Evolutionary conservation across 805 yeast genomes (phyloP).

Genomic region (Candida silvicultrix): DNA sequence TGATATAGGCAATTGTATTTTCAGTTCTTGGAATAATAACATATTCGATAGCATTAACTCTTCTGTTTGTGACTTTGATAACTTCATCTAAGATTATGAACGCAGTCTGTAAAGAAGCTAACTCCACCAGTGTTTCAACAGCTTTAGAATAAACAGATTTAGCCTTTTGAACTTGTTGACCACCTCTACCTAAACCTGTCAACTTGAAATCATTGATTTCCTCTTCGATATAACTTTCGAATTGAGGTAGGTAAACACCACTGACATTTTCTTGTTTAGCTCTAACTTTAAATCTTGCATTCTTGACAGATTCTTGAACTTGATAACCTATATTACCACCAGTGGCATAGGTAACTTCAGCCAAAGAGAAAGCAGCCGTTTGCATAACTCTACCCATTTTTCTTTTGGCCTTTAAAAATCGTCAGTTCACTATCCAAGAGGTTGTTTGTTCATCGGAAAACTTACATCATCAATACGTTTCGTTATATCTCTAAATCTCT

Average conservation of each 20-base stretch:
- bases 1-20: constrained; percentile 86
- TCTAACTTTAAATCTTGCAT: constrained; percentile 83
- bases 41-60: constrained; percentile 98
- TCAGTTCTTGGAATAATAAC: constrained; percentile 97
- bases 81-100: constrained; percentile 95
- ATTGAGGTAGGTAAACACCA: constrained; percentile 92
- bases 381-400: constrained; percentile 99
- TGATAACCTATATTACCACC: constrained; percentile 95
- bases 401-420: constrained; percentile 52
- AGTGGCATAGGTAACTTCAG: constrained; percentile 96
- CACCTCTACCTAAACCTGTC: constrained; percentile 98
- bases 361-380: constrained; percentile 93
- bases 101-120: constrained; percentile 95
- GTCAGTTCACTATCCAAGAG: constrained; percentile 1
- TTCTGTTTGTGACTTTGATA: constrained; percentile 93
- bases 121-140: constrained; percentile 93
- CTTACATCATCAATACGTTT: constrained; percentile 78
- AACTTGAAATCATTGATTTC: constrained; percentile 88
- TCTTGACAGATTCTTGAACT: constrained; percentile 89
- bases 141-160: constrained; percentile 90
- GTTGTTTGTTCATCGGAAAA: not conserved
- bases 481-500: constrained; percentile 93
- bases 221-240: constrained; percentile 78
- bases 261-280: constrained; percentile 95
- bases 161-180: constrained; percentile 95